These are phyloP conservation scores for Diplocarpon mali DNA, from an alignment of 2,329 filamentous ascomycete genomes.

Conservation along the genomic window DNA sequence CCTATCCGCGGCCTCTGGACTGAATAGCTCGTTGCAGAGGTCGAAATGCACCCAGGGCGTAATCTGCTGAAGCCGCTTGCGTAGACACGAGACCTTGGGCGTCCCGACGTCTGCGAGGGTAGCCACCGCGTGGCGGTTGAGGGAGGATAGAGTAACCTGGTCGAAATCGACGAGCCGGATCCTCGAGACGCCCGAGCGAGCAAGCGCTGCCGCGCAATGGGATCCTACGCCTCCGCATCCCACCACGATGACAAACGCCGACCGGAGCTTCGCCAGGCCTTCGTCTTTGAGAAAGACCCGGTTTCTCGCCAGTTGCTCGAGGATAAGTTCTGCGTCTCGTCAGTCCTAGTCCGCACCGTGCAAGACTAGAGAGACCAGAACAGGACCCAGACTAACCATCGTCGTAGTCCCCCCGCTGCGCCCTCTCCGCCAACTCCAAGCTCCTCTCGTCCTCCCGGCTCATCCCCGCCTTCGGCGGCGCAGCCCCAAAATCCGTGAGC, in stretches of 20 bases:
- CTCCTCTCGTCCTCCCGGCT: constrained; percentile 53
- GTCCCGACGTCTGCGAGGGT: constrained; percentile 89
- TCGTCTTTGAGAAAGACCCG: constrained; percentile 78
- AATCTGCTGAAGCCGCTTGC: constrained; percentile 70
- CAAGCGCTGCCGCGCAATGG: constrained; percentile 76
- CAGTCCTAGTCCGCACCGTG: not conserved
- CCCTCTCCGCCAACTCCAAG: constrained; percentile 45
- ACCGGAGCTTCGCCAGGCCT: constrained; percentile 68
- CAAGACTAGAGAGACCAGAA: not conserved
- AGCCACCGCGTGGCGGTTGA: constrained; percentile 93
- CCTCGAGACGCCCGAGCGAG: constrained; percentile 79
- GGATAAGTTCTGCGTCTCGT: constrained; percentile 58
- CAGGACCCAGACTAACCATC: constrained; percentile 30
- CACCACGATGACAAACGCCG: constrained; percentile 77
- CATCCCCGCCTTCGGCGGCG: constrained; percentile 20
- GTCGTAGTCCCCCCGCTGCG: constrained; percentile 53
- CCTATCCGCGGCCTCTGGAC: constrained; percentile 49
- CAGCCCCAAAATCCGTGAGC: constrained; percentile 39
- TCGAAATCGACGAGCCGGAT: constrained; percentile 92
- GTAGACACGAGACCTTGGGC: constrained; percentile 79
- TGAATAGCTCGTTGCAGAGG: constrained; percentile 73
- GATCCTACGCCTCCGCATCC: constrained; percentile 93
- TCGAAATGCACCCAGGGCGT: constrained; percentile 90
- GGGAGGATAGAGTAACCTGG: constrained; percentile 85
- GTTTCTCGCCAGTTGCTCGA: constrained; percentile 90